Conservation (phyloP, 2,329 filamentous ascomycete genomes). For the Paraconiothyrium sp. region DNA sequence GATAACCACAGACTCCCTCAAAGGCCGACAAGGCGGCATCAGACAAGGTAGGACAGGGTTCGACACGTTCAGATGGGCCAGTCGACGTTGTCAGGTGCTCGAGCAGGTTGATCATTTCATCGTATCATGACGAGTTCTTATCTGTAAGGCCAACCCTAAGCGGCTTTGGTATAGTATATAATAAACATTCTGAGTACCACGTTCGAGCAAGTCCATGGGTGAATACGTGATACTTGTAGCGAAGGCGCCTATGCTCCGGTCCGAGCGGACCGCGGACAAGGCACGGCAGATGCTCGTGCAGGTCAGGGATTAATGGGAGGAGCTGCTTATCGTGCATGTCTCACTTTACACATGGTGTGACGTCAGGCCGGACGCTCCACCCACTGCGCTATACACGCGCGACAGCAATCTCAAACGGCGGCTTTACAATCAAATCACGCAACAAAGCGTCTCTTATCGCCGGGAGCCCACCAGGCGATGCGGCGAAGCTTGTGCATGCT, state of each 20-base stretch:
- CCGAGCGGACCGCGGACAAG: background rate
- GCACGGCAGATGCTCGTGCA: background rate
- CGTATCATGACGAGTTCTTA: background rate
- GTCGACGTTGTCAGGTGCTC: background rate
- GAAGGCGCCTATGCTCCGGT: background rate
- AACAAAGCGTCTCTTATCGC: background rate
- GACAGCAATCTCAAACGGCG: no score
- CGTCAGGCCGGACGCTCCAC: no score
- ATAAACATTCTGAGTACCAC: background rate
- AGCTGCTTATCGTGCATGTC: no score
- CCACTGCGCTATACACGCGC: no score
- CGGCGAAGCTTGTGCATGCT: constrained; percentile 12
- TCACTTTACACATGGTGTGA: no score
- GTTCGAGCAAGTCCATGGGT: no score
- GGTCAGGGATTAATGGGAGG: no score
- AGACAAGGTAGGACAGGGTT: background rate
- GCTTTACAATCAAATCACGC: background rate
- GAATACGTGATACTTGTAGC: background rate
- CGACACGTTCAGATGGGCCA: background rate
- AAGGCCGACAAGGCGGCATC: background rate
- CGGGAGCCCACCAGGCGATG: background rate
- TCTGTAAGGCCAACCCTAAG: background rate
- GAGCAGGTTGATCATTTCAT: background rate
- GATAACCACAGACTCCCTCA: no score
- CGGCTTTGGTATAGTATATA: background rate